phyloP scores from a whole-genome alignment of 2,329 filamentous ascomycete species.

The Arthroderma uncinatum region DNA sequence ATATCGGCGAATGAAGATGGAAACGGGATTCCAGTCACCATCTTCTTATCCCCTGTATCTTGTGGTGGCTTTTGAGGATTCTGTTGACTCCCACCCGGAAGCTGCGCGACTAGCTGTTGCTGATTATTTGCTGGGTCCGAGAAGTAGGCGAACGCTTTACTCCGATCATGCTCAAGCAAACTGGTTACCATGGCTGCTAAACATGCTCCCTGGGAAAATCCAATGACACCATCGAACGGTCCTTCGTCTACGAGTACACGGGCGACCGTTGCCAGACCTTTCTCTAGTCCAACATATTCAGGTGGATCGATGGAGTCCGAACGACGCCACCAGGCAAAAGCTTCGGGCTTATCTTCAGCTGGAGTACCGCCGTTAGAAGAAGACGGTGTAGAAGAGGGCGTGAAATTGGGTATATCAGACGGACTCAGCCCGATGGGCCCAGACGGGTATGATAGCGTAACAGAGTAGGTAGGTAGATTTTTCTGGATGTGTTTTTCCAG shows the following conservation, averaged over 20 bases:
- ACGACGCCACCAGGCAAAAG: conserved; percentile 74
- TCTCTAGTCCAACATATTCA: conserved; percentile 58
- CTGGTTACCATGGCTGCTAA: conserved; percentile 61
- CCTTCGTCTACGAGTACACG: conserved; percentile 50
- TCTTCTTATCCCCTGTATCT: not conserved
- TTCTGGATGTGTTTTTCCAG: conserved; percentile 72
- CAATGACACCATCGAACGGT: conserved; percentile 65
- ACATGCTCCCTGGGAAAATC: conserved; percentile 72
- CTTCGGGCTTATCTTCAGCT: conserved; percentile 45
- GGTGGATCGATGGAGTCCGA: conserved; percentile 49
- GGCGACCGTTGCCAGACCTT: conserved; percentile 55
- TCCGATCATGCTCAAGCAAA: conserved; percentile 50
- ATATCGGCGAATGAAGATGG: conserved; percentile 39
- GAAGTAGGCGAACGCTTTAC: conserved; percentile 40
- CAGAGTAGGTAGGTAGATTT: conserved; percentile 51
- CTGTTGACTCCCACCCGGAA: not conserved
- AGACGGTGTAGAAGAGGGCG: conserved; percentile 32
- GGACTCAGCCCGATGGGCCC: conserved; percentile 53
- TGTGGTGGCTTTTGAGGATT: not conserved
- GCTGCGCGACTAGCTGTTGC: not conserved
- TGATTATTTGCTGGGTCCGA: conserved; percentile 15
- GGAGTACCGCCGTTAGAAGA: conserved; percentile 8
- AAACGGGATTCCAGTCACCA: conserved; percentile 40
- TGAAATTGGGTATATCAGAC: conserved; percentile 59
- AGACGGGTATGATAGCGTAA: conserved; percentile 57